A percentile compares a stretch with the other conserved stretches of the same genome.
phyloP scores from a whole-genome alignment of 179 eudicot genomes.

The Beta corolliflora region DNA sequence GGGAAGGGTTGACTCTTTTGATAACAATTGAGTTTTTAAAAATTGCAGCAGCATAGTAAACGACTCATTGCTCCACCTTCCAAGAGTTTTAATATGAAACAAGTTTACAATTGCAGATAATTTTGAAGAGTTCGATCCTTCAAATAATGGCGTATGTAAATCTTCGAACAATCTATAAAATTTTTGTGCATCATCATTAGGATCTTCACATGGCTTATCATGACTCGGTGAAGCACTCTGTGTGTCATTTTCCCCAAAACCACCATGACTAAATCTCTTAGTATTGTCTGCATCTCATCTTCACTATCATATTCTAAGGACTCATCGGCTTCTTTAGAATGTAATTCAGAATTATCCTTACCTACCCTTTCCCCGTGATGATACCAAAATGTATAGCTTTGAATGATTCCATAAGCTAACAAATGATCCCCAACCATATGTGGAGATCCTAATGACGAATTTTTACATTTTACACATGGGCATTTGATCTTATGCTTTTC shows the following conservation, averaged over 20 bases:
- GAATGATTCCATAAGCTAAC: background rate
- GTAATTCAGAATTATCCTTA: background rate
- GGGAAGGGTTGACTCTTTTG: no score
- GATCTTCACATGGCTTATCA: no score
- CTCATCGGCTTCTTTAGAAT: background rate
- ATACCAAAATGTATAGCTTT: constrained; percentile 2
- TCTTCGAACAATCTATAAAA: no score
- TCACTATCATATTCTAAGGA: background rate
- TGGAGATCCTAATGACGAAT: background rate
- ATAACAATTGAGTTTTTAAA: no score
- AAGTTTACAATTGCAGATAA: background rate
- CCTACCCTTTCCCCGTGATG: constrained; percentile 6
- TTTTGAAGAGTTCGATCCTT: no score
- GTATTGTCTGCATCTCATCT: background rate
- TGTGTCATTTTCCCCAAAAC: no score
- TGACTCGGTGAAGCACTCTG: no score
- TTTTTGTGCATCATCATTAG: no score
- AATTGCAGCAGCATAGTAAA: constrained; percentile 3
- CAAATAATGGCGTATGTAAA: no score
- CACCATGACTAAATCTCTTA: no score
- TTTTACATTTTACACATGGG: no score
- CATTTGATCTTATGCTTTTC: no score
- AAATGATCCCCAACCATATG: background rate
- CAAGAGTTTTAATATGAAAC: background rate
- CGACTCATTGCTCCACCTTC: constrained; percentile 6